Evolutionary conservation across 441 rosid species (phyloP), one percentile per base, ranked within the genome.

Genomic region (Brassica hybrid): DNA sequence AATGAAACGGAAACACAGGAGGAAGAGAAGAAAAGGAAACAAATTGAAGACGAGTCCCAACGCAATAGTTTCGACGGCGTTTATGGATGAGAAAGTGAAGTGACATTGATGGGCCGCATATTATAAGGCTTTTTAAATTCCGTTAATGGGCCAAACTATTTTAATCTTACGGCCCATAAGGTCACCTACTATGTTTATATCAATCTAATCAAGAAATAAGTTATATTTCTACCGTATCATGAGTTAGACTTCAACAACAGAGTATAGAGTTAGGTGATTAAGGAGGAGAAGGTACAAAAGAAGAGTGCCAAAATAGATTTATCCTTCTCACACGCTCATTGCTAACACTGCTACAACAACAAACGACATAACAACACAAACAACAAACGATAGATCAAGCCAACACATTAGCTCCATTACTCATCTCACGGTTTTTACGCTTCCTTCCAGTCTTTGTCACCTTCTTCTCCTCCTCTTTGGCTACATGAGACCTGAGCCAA

Each of bases 121-220:
- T 52, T 61, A 1, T 23, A 48, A 43, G 11, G 18, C 12, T 52
- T 52, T 56, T 13, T n/a, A 7, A 14, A 2, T 12, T 38, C 1
- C 14, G 8, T 16, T 71, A 41, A 19, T 72, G 67, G 70, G 6
- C 25, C 27, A n/a, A 1, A 0, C 2, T 36, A 1, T 21, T 57
- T 71, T 23, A 65, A 64, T 65, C 16, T 18, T 0, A 65, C 1
- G 69, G 81, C 77, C 81, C 73, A 77, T 50, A 50, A 14, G 14
- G 18, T 16, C 16, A 52, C n/a, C 61, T 18, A 54, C 59, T 54
- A 54, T 56, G 60, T 54, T 54, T 5, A 56, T 19, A 57, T 58
- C 30, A 58, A 58, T 18, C 7, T 58, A 58, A 58, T 10, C 30
- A 57, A 9, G 30, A 57, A 19, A 1, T 19, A 10, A 3, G 1